phyloP scores from a whole-genome alignment of 1,284 basidiomycete genomes.

The Earliella scabrosa region DNA sequence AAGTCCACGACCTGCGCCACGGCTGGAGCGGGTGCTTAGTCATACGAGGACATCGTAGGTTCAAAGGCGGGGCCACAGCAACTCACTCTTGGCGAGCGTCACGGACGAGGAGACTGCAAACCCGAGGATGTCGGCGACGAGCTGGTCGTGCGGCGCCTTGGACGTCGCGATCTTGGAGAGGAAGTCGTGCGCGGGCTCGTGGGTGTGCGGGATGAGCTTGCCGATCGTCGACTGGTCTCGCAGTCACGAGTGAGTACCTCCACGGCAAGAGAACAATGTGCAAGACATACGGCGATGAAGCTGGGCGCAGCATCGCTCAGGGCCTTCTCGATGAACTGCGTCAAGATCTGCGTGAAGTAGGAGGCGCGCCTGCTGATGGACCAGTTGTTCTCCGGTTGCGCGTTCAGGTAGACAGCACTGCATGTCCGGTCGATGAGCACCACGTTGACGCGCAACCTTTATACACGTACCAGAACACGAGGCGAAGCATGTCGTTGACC shows the following conservation, averaged over 20 bases:
- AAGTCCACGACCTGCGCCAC: slow-evolving; percentile 66
- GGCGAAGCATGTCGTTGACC: slow-evolving; percentile 43
- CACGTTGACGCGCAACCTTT: neutral
- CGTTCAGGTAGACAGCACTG: slow-evolving; percentile 68
- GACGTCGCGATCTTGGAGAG: slow-evolving; percentile 45
- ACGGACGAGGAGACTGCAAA: slow-evolving; percentile 52
- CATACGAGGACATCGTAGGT: slow-evolving; percentile 48
- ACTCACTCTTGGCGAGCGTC: slow-evolving; percentile 45
- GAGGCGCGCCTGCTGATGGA: slow-evolving; percentile 51
- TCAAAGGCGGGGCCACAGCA: slow-evolving; percentile 53
- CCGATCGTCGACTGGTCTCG: slow-evolving; percentile 10
- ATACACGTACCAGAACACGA: slow-evolving; percentile 46
- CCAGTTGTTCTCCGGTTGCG: slow-evolving; percentile 62
- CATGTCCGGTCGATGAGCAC: neutral
- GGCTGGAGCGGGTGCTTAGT: slow-evolving; percentile 27
- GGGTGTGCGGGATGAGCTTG: slow-evolving; percentile 32
- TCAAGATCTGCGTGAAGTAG: slow-evolving; percentile 45
- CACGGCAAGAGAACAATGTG: neutral
- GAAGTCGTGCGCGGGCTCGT: slow-evolving; percentile 46
- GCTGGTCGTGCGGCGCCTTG: slow-evolving; percentile 44
- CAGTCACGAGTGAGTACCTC: slow-evolving; percentile 14
- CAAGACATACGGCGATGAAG: slow-evolving; percentile 21
- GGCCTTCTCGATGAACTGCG: slow-evolving; percentile 45
- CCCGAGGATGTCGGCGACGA: slow-evolving; percentile 51
- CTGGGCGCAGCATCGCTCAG: slow-evolving; percentile 33